Percentiles rank a stretch among this genome's conserved stretches.
phyloP scores from a whole-genome alignment of 768 basidiomycete species.

The Russula sp. region DNA sequence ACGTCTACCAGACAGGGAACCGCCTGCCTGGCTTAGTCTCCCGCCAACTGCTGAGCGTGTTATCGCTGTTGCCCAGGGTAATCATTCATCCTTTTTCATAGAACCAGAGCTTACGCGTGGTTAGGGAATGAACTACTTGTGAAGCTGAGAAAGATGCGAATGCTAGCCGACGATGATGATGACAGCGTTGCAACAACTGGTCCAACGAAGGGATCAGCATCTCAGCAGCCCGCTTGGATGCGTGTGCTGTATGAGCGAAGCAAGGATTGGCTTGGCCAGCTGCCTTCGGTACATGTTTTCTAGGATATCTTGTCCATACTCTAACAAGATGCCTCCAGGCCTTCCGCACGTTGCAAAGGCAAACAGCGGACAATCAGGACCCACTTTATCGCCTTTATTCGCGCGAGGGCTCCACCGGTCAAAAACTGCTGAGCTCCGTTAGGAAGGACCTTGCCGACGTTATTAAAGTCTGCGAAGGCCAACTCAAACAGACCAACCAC shows the following conservation, averaged over 20 bases:
- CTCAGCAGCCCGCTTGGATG: conserved; percentile 95
- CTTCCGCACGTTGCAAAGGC: conserved; percentile 59
- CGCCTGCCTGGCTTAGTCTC: conserved; percentile 90
- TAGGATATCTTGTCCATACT: not conserved
- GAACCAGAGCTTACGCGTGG: conserved; percentile 6
- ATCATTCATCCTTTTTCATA: conserved; percentile 18
- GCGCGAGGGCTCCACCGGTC: conserved; percentile 79
- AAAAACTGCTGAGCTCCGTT: conserved; percentile 71
- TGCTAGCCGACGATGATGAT: conserved; percentile 81
- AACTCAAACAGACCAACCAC: conserved; percentile 93
- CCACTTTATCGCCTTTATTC: conserved; percentile 86
- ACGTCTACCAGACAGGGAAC: conserved; percentile 84
- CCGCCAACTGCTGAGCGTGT: conserved; percentile 90
- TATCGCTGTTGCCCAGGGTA: conserved; percentile 88
- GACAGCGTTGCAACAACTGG: conserved; percentile 44
- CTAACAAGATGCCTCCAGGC: conserved; percentile 37
- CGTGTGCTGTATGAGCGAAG: conserved; percentile 73
- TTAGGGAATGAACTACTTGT: conserved; percentile 75
- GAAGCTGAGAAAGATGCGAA: conserved; percentile 91
- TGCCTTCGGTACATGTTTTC: conserved; percentile 59
- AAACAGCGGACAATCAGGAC: conserved; percentile 65
- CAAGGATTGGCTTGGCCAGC: conserved; percentile 69
- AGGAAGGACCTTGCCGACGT: conserved; percentile 77
- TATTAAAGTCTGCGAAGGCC: conserved; percentile 77
- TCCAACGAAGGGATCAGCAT: conserved; percentile 55